Percentiles rank a stretch among this genome's conserved stretches.
These are phyloP conservation scores for Xylaria curta DNA, from an alignment of 495 filamentous ascomycete genomes.

Conservation along the genomic window DNA sequence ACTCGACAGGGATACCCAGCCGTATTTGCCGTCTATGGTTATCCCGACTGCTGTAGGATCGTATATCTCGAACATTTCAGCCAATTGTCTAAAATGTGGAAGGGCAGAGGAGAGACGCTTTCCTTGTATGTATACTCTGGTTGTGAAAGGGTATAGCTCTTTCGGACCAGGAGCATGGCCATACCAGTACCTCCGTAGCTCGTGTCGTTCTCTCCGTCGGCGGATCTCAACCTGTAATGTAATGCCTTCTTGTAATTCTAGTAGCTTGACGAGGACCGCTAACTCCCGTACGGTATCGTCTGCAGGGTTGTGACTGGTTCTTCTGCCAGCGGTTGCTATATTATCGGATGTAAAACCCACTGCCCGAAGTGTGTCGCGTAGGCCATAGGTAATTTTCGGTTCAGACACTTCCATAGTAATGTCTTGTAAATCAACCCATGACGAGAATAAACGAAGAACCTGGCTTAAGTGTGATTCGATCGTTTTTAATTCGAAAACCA, in stretches of 20 bases:
- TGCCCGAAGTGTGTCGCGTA: constrained; percentile 16
- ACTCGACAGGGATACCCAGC: constrained; percentile 10
- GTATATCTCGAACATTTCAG: neutral
- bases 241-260: constrained; percentile 1
- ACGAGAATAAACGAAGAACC: neutral
- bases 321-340: neutral
- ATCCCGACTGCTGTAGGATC: constrained; percentile 11
- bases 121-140: constrained; percentile 1
- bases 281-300: constrained; percentile 4
- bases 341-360: neutral
- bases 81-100: constrained; percentile 1
- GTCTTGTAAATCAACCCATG: constrained; percentile 18
- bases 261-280: constrained; percentile 1
- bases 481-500: neutral
- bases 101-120: neutral
- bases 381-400: neutral
- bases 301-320: constrained; percentile 6
- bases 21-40: neutral
- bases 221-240: neutral
- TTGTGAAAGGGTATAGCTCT: constrained; percentile 8
- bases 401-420: constrained; percentile 2
- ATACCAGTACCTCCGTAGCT: neutral
- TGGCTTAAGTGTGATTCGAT: neutral
- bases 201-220: neutral
- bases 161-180: neutral